Conservation (phyloP, 2,329 filamentous ascomycete species). For the Ceratocystis alfenasii region DNA sequence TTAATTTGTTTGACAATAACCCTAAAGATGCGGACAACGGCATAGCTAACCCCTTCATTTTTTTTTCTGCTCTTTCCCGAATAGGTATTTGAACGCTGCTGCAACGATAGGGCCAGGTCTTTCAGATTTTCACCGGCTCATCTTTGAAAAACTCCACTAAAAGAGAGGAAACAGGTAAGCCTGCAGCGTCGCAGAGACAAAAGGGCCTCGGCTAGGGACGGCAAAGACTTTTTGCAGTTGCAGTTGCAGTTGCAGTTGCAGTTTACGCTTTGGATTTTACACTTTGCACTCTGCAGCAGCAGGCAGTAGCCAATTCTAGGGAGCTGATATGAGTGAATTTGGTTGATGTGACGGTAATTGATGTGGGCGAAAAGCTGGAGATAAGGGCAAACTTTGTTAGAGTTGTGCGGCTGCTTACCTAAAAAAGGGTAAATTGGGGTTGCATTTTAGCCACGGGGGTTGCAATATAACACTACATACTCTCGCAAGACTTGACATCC, state of each 20-base stretch:
- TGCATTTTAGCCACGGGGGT: background rate
- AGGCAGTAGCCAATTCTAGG: too few species aligned
- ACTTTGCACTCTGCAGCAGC: too few species aligned
- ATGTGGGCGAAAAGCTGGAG: background rate
- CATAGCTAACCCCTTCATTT: background rate
- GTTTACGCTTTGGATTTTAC: too few species aligned
- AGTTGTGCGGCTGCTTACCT: background rate
- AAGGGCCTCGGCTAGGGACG: background rate
- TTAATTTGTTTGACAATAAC: background rate
- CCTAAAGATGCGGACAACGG: background rate
- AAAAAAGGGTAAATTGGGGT: background rate
- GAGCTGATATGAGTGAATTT: background rate
- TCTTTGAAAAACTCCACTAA: slow-evolving; percentile 5
- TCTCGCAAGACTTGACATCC: too few species aligned
- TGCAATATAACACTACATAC: too few species aligned
- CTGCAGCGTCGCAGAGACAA: background rate
- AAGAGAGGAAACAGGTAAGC: background rate
- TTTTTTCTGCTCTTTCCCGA: background rate
- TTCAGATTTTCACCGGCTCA: background rate
- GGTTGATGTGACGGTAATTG: background rate
- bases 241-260: too few species aligned
- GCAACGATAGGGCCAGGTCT: background rate
- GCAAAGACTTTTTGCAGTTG: background rate
- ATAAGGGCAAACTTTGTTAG: background rate
- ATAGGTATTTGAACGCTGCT: background rate